Evolutionary conservation across 2,329 filamentous ascomycete species (phyloP).

Genomic region (Aspergillus fischeri): DNA sequence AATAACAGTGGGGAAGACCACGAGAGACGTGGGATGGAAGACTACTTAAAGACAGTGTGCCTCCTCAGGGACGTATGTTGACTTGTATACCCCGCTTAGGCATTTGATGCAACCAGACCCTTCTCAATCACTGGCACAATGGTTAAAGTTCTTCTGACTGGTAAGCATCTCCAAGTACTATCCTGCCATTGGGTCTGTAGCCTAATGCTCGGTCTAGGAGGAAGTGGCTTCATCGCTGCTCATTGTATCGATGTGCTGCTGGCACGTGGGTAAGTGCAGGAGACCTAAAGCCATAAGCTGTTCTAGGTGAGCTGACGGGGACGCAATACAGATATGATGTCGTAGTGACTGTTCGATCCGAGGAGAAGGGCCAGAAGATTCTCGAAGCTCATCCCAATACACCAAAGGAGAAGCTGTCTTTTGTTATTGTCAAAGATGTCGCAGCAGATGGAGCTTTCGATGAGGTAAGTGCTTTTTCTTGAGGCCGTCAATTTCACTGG

Average conservation of each 20-base stretch:
- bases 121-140: conserved; percentile 17
- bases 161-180: conserved; percentile 16
- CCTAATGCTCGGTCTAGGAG: conserved; percentile 40
- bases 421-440: conserved; percentile 69
- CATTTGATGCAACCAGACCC: background rate
- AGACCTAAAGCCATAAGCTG: background rate
- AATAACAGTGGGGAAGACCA: background rate
- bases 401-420: conserved; percentile 56
- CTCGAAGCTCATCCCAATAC: conserved; percentile 49
- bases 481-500: background rate
- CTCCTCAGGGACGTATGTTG: background rate
- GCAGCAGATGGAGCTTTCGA: conserved; percentile 67
- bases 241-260: conserved; percentile 60
- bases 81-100: background rate
- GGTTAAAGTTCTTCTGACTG: conserved; percentile 38
- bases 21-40: background rate
- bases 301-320: conserved; percentile 5
- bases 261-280: conserved; percentile 43
- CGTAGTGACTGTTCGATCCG: conserved; percentile 59
- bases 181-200: background rate
- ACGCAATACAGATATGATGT: conserved; percentile 49
- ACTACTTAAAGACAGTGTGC: background rate
- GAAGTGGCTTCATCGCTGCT: conserved; percentile 62
- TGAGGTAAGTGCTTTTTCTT: conserved; percentile 33
- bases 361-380: conserved; percentile 60